Evolutionary conservation across 2,329 filamentous ascomycete species (phyloP).

Genomic region (Macrophomina tecta): DNA sequence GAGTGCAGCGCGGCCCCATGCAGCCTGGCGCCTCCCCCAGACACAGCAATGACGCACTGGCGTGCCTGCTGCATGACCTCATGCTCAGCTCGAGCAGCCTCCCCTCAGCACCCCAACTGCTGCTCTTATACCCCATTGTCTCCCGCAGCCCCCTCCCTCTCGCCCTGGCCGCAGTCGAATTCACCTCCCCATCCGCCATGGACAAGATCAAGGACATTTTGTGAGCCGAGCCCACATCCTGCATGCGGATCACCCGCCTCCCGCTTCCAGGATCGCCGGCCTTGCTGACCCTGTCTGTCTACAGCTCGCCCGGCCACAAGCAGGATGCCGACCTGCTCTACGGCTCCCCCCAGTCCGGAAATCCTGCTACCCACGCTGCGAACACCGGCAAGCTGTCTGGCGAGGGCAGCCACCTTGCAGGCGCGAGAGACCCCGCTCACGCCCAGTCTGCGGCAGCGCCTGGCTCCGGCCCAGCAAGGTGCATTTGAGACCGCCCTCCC

Average conservation of each 20-base stretch:
- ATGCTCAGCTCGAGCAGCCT: neutral
- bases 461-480: neutral
- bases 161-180: neutral
- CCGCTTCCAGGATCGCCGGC: neutral
- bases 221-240: slow-evolving; percentile 36
- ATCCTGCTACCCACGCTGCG: neutral
- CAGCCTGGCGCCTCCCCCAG: slow-evolving; percentile 3
- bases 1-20: neutral
- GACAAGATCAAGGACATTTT: slow-evolving; percentile 54
- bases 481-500: neutral
- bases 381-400: slow-evolving; percentile 30
- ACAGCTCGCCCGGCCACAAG: slow-evolving; percentile 38
- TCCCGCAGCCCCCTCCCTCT: neutral
- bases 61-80: slow-evolving; percentile 27
- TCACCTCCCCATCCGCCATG: slow-evolving; percentile 38
- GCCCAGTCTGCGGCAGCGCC: neutral
- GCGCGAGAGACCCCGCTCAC: neutral
- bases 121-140: neutral
- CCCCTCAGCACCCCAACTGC: neutral
- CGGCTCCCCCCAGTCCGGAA: slow-evolving; percentile 3
- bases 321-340: slow-evolving; percentile 47
- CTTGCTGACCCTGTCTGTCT: slow-evolving; percentile 2
- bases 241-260: neutral
- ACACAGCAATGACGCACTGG: slow-evolving; percentile 9
- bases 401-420: slow-evolving; percentile 35